Evolutionary conservation across 2,329 filamentous ascomycete genomes (phyloP).

Genomic region (Alternaria dauci): DNA sequence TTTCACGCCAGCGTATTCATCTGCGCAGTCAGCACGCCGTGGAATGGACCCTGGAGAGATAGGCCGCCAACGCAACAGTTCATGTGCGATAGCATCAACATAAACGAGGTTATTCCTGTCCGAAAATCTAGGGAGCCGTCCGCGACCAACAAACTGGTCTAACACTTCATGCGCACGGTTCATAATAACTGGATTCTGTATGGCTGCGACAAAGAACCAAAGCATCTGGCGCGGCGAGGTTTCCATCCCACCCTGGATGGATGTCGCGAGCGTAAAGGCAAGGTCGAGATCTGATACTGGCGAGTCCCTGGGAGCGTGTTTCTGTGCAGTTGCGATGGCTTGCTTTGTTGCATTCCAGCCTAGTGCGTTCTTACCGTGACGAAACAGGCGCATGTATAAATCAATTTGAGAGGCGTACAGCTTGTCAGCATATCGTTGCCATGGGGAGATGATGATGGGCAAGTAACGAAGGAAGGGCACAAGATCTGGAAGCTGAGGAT

Average conservation of each 20-base stretch:
- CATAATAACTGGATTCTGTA: conserved; percentile 6
- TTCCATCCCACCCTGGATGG: conserved; percentile 21
- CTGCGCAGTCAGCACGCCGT: conserved; percentile 11
- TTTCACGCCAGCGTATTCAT: conserved; percentile 14
- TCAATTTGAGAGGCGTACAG: conserved; percentile 16
- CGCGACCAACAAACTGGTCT: conserved; percentile 14
- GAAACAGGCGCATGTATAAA: conserved; percentile 17
- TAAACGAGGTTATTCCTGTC: conserved; percentile 13
- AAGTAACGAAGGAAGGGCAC: conserved; percentile 14
- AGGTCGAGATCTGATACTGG: conserved; percentile 15
- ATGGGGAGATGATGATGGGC: conserved; percentile 11
- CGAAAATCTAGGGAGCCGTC: conserved; percentile 12
- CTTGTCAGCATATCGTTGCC: conserved; percentile 17
- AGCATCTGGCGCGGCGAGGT: conserved; percentile 19
- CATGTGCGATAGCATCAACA: conserved; percentile 16
- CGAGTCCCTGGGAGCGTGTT: conserved; percentile 4
- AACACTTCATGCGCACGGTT: conserved; percentile 10
- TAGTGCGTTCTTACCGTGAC: conserved; percentile 9
- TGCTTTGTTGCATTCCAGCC: conserved; percentile 21
- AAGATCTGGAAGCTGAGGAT: conserved; percentile 20
- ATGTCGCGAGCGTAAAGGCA: conserved; percentile 21
- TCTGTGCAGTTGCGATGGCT: conserved; percentile 12
- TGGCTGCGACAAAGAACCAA: conserved; percentile 17
- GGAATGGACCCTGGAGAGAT: conserved; percentile 20
- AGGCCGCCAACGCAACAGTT: conserved; percentile 19